Base-by-base conservation (phyloP, 768 basidiomycete genomes). In the Mycena venus region DNA sequence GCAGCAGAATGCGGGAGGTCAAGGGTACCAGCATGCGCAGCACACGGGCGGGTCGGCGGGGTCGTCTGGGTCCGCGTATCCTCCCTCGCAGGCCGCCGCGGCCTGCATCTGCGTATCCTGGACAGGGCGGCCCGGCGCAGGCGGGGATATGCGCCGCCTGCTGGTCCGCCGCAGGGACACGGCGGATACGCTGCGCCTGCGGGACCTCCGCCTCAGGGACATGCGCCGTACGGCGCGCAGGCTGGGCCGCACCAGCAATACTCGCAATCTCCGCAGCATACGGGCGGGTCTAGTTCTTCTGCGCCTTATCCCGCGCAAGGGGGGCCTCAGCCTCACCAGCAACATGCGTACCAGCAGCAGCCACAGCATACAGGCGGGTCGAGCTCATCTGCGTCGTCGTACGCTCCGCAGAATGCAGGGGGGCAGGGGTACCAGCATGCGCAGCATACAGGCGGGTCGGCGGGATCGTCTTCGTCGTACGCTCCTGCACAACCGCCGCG, bases 311-410 rank as follows among this genome's bases (percentile, higher is more conserved):
- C 55, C 36, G 60, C 69, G 72, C 73, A 23, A 56, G 44, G 34
- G 53, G 70, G 10, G 23, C 74, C 23, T 36, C 70, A 47, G 27
- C 70, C 59, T 47, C 74, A 34, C 10, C 80, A 58, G 86, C 75
- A 31, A 19, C 74, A 47, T 21, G 23, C 40, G 53, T 14, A 55
- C 44, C 70, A 29, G 15, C 75, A 29, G 47, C 74, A 34, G n/a
- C 74, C 40, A 36, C 53, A 58, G 70, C 66, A 68, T 21, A 61
- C 61, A 25, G 67, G 73, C 31, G 53, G 63, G 7, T 65, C 73
- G 12, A 56, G 42, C 23, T 64, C 67, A 9, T 68, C 72, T 9
- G 14, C 36, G 19, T 36, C 31, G 17, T 51, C 73, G 62, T 73
- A n/a, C n/a, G n/a, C n/a, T n/a, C n/a, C n/a, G 15, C 53, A 42